These are phyloP conservation scores for Hypoxylon sp. DNA, from an alignment of 2,329 filamentous ascomycete species.

Conservation along the genomic window DNA sequence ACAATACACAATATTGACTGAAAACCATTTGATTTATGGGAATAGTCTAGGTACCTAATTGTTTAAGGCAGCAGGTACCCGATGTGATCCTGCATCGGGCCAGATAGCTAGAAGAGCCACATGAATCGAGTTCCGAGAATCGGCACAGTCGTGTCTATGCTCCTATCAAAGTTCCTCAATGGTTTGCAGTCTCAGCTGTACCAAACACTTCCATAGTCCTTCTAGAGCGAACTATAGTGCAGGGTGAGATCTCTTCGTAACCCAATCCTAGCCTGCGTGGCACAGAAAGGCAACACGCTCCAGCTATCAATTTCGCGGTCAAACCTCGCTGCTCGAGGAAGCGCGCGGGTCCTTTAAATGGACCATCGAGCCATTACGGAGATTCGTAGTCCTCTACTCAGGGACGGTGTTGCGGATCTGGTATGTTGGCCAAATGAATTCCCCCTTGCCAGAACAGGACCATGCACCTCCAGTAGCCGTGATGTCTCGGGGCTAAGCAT, in stretches of 20 bases:
- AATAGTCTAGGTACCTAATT: no score
- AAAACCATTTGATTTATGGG: background rate
- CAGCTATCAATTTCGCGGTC: background rate
- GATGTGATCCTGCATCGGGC: no score
- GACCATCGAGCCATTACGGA: background rate
- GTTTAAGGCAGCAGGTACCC: no score
- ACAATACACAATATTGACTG: no score
- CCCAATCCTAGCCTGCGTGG: background rate
- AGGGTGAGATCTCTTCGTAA: background rate
- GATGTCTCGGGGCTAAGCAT: no score
- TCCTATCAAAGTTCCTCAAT: background rate
- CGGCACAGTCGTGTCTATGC: no score
- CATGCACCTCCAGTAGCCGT: no score
- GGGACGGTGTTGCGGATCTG: no score
- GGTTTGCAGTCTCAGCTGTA: background rate
- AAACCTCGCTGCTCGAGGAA: background rate
- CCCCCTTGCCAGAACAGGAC: no score
- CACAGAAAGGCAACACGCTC: background rate
- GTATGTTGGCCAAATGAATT: no score
- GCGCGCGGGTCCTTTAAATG: background rate
- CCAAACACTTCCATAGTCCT: background rate
- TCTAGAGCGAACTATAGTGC: background rate
- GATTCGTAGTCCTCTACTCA: background rate
- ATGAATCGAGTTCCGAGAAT: no score
- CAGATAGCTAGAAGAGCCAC: no score